phyloP scores from a whole-genome alignment of 2,329 filamentous ascomycete species.

The Coniochaeta prunicola region DNA sequence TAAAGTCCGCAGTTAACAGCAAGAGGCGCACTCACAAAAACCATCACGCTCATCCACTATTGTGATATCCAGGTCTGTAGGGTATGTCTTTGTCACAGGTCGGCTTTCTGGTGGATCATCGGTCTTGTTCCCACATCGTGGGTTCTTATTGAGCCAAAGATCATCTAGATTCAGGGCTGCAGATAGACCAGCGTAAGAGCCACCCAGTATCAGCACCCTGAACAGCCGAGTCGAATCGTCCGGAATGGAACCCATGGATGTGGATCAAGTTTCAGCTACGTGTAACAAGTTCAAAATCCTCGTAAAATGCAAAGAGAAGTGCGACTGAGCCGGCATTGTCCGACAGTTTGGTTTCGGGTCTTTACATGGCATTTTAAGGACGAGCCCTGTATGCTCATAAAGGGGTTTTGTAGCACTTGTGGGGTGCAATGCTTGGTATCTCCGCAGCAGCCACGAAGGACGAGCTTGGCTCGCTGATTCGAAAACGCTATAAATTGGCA shows the following conservation, averaged over 20 bases:
- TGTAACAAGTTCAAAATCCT: no score
- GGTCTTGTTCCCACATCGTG: constrained; percentile 31
- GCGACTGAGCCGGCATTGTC: no score
- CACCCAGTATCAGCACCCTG: constrained; percentile 60
- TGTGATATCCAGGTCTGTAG: constrained; percentile 63
- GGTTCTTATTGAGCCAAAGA: constrained; percentile 47
- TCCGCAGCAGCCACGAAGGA: no score
- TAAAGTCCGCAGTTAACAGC: background rate
- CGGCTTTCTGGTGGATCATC: constrained; percentile 12
- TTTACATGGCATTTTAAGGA: no score
- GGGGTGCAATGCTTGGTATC: no score
- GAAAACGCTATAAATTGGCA: no score
- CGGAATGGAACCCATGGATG: constrained; percentile 12
- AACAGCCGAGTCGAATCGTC: constrained; percentile 23
- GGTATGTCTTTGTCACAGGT: constrained; percentile 25
- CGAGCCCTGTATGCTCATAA: no score
- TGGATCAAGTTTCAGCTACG: no score
- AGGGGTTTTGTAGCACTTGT: no score
- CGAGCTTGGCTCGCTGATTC: no score
- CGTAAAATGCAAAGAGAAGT: no score
- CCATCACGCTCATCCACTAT: constrained; percentile 76
- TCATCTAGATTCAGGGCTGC: constrained; percentile 61
- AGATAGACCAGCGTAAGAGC: constrained; percentile 65
- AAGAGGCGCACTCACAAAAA: constrained; percentile 53
- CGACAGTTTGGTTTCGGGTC: no score